Base-by-base conservation (phyloP, 352 stramenopile species). In the Phytophthora fragariaefolia region DNA sequence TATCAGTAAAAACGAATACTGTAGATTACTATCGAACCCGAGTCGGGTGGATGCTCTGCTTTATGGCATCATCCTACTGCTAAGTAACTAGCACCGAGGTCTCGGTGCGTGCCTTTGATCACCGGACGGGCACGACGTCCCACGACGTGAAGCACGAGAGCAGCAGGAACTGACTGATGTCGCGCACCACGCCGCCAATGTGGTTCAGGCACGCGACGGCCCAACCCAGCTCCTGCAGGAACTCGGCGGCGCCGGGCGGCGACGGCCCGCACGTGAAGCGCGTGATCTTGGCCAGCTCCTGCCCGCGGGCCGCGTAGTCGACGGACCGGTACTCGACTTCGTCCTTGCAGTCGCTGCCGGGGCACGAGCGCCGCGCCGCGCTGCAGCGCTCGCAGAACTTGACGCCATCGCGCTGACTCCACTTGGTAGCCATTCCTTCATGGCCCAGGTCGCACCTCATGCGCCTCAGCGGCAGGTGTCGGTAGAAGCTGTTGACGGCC, bases 401-500 rank as follows among this genome's bases (percentile, higher is more conserved):
- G 34, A 74, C 23, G 3, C 71, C 42, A 27, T 80, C 70, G 13
- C 50, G 42, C 28, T 52, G 55, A 61, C 71, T 73, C 68, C 68
- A 83, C 53, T 73, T 79, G 26, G 63, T 68, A 10, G 76, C 66
- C 51, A 74, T 63, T 2, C 27, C 46, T 40, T 72, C 51, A 17
- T 70, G 57, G 42, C 63, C 58, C 22, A 76, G 20, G 22, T 77
- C 69, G 38, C 69, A 98, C 5, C 78, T 53, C 92, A 98, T 98
- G 26, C 74, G 77, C 24, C 93, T 76, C 20, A 92, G 18, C 7
- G 90, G 91, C 50, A 98, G 71, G 45, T 89, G 71, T 24, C 78
- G 73, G 40, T 96, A 95, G 71, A 98, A 98, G 53, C 83, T 81
- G 49, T 83, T 51, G 2, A 98, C 79, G 0, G 90, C 94, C 42